Percentiles rank a stretch among this genome's conserved stretches.
Evolutionary conservation across 805 yeast genomes (phyloP).

Genomic region (Candida verbasci): DNA sequence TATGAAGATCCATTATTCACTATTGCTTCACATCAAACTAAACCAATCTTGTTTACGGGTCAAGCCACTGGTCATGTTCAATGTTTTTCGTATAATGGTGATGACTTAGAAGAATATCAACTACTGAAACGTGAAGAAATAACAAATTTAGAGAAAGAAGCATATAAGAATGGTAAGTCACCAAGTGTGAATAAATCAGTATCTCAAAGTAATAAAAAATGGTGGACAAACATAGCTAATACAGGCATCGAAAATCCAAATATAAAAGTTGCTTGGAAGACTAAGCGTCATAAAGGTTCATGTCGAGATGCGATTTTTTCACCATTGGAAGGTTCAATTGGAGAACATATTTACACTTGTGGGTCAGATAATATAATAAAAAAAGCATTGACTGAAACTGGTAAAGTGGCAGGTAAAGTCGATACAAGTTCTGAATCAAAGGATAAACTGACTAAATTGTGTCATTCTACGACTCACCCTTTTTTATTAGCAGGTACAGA

Average conservation of each 20-base stretch:
- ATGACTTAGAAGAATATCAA: conserved; percentile 34
- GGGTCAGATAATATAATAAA: conserved; percentile 82
- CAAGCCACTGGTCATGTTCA: conserved; percentile 77
- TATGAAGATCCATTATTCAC: conserved; percentile 69
- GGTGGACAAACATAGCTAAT: conserved; percentile 41
- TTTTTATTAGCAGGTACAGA: conserved; percentile 64
- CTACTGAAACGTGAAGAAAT: conserved; percentile 18
- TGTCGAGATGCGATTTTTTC: conserved; percentile 72
- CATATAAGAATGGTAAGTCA: conserved; percentile 20
- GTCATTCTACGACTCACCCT: conserved; percentile 43
- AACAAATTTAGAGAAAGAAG: conserved; percentile 18
- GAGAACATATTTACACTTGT: conserved; percentile 56
- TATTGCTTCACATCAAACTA: conserved; percentile 71
- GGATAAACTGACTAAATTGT: conserved; percentile 40
- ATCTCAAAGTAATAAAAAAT: conserved; percentile 33
- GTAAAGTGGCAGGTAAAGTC: conserved; percentile 65
- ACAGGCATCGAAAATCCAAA: conserved; percentile 14
- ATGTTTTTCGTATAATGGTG: conserved; percentile 55
- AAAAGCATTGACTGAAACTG: conserved; percentile 65
- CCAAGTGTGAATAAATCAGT: conserved; percentile 21
- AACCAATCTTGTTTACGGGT: conserved; percentile 63
- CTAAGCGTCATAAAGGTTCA: conserved; percentile 86
- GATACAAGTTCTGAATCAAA: conserved; percentile 16
- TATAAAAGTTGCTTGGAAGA: conserved; percentile 58
- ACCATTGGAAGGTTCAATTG: conserved; percentile 40